These are phyloP conservation scores for Colletotrichum lindemuthianum DNA, from an alignment of 2,329 filamentous ascomycete genomes.

Conservation along the genomic window DNA sequence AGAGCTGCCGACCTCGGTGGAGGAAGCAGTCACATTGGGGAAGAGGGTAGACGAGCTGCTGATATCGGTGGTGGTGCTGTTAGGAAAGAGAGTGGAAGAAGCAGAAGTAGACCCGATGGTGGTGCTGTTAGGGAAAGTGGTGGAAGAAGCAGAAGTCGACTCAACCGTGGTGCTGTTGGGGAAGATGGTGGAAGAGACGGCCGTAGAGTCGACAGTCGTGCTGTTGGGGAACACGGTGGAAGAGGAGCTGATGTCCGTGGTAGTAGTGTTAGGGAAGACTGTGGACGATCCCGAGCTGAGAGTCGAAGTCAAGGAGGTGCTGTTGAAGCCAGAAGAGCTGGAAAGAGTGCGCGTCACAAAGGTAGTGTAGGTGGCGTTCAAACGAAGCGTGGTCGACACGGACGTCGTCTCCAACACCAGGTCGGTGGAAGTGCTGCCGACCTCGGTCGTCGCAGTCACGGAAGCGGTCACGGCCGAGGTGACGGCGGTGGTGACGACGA, in stretches of 20 bases:
- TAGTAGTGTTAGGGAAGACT: background rate
- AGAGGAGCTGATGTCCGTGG: background rate
- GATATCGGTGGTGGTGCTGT: background rate
- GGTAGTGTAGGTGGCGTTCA: slow-evolving; percentile 32
- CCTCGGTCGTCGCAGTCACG: slow-evolving; percentile 24
- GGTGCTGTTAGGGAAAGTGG: slow-evolving; percentile 7
- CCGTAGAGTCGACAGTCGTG: background rate
- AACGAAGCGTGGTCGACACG: slow-evolving; percentile 24
- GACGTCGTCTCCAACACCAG: slow-evolving; percentile 29
- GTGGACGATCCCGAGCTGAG: background rate
- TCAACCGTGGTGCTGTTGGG: background rate
- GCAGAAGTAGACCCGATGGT: background rate
- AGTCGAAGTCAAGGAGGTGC: slow-evolving; percentile 3
- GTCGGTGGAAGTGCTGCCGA: slow-evolving; percentile 29
- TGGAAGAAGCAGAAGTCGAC: background rate
- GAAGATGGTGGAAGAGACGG: background rate
- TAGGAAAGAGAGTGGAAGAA: background rate
- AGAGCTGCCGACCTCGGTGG: background rate
- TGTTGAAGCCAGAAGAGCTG: slow-evolving; percentile 7
- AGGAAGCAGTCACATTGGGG: background rate
- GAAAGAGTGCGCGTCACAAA: slow-evolving; percentile 31
- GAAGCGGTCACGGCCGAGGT: slow-evolving; percentile 14
- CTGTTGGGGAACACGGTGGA: slow-evolving; percentile 17
- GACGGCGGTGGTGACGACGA: slow-evolving; percentile 7
- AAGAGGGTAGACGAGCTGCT: background rate